Conservation (phyloP, 2,329 filamentous ascomycete genomes). For the Xylaria sp. region DNA sequence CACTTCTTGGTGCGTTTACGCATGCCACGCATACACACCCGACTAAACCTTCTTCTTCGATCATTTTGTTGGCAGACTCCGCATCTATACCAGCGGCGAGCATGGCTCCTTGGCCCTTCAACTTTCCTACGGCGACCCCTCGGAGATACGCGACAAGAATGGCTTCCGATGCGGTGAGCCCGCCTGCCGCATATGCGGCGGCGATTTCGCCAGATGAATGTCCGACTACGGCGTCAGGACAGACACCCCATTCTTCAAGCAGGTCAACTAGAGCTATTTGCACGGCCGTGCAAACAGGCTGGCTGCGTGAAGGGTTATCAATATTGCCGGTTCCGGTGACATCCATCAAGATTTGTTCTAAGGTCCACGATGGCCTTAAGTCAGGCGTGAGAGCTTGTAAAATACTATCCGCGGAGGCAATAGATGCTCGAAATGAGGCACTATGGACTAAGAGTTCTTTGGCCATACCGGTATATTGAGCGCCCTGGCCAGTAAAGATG, state of each 20-base stretch:
- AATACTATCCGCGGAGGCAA: constrained; percentile 20
- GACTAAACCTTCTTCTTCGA: neutral
- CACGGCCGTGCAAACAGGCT: constrained; percentile 32
- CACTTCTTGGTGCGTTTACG: constrained; percentile 26
- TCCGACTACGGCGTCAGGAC: constrained; percentile 20
- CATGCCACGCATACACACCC: constrained; percentile 21
- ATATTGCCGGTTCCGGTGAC: neutral
- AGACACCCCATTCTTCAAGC: constrained; percentile 21
- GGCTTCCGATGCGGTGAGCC: constrained; percentile 24
- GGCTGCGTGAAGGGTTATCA: constrained; percentile 12
- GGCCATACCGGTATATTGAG: constrained; percentile 42
- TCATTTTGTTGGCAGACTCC: neutral
- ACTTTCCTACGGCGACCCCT: constrained; percentile 14
- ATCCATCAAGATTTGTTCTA: constrained; percentile 17
- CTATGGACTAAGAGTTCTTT: constrained; percentile 33
- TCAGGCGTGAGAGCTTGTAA: neutral
- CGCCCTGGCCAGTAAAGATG: constrained; percentile 40
- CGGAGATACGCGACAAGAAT: constrained; percentile 31
- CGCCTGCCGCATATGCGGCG: constrained; percentile 48
- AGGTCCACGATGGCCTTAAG: constrained; percentile 16
- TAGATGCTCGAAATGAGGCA: constrained; percentile 25
- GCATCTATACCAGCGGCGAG: constrained; percentile 20
- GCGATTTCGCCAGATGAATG: constrained; percentile 48
- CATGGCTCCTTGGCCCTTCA: constrained; percentile 26
- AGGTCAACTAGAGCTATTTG: constrained; percentile 33